Conservation (phyloP, 768 basidiomycete species). For the Mycena latifolia region DNA sequence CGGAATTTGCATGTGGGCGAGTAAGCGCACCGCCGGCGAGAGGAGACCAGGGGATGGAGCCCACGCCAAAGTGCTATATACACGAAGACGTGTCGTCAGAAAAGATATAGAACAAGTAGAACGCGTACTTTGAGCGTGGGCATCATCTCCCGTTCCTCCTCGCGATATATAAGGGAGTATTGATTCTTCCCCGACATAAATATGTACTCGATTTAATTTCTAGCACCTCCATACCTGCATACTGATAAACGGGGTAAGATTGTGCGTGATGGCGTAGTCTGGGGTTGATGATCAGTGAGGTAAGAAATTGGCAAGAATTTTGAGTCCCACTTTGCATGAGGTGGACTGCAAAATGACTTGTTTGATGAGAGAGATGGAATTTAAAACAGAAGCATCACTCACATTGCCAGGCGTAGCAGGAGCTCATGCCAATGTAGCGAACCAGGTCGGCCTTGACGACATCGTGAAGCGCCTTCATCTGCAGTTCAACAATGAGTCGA, state of each 20-base stretch:
- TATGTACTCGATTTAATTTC: too few species aligned
- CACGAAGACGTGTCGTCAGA: background rate
- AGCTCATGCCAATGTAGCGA: conserved; percentile 70
- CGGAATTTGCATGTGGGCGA: conserved; percentile 34
- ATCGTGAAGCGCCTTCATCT: conserved; percentile 77
- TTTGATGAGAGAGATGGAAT: too few species aligned
- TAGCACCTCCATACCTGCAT: too few species aligned
- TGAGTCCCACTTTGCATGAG: conserved; percentile 69
- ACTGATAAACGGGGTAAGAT: too few species aligned
- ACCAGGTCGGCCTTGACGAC: conserved; percentile 73
- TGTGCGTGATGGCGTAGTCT: too few species aligned
- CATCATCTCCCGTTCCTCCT: conserved; percentile 76
- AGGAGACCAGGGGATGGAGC: conserved; percentile 56
- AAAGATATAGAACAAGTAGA: background rate
- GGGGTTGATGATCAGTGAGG: too few species aligned
- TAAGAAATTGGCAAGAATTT: too few species aligned
- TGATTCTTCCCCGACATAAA: too few species aligned
- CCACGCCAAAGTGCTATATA: conserved; percentile 49
- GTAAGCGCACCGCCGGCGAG: conserved; percentile 42
- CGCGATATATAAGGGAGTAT: conserved; percentile 70
- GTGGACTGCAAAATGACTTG: conserved; percentile 44
- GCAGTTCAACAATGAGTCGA: conserved; percentile 29
- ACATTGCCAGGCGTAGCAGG: conserved; percentile 69
- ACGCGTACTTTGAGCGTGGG: conserved; percentile 62
- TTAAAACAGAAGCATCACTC: conserved; percentile 33